Conservation (phyloP, 192 early-diverging fungal genomes). For the Coemansia sp. region DNA sequence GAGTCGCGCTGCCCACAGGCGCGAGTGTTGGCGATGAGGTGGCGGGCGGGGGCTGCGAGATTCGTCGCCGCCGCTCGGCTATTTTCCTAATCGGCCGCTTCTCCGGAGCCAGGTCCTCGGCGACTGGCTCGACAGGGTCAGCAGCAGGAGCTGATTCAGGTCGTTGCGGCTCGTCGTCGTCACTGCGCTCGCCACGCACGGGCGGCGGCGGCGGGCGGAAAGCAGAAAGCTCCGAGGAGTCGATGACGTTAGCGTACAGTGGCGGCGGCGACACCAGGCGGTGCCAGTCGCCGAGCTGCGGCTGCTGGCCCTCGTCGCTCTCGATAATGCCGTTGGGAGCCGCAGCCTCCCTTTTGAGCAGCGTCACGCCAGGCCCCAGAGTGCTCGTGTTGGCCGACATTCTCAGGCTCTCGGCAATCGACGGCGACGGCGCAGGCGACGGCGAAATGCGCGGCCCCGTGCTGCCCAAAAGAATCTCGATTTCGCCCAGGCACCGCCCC, state of each 20-base stretch:
- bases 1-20: background rate
- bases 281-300: background rate
- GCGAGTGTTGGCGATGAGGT: background rate
- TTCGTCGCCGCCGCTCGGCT: constrained; percentile 26
- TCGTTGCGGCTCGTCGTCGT: background rate
- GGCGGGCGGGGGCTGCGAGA: background rate
- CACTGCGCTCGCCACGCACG: background rate
- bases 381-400: background rate
- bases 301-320: background rate
- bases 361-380: background rate
- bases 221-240: background rate
- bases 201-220: background rate
- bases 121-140: too few relatives aligned
- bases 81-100: constrained; percentile 24
- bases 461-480: constrained; percentile 31
- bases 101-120: background rate
- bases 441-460: background rate
- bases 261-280: background rate
- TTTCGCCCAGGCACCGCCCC: constrained; percentile 35
- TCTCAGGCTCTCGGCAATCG: background rate
- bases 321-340: background rate
- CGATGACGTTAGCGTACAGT: background rate
- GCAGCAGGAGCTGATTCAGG: background rate
- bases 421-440: background rate
- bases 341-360: background rate